Conservation (phyloP, 2,329 filamentous ascomycete species). For the Amphichorda felina region DNA sequence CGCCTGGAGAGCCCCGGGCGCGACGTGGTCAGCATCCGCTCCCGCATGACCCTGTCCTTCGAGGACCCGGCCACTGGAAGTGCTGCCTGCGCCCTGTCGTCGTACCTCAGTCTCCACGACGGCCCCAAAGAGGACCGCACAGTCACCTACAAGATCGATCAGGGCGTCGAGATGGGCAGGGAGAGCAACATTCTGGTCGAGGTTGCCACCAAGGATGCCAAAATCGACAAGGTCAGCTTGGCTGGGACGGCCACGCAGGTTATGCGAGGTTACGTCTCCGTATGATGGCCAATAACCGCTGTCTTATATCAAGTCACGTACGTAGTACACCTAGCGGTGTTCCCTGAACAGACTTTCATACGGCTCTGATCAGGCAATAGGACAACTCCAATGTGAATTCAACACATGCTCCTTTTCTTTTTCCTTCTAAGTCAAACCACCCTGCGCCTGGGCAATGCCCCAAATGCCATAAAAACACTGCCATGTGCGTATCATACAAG, state of each 20-base stretch:
- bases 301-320: not conserved
- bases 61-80: slow-evolving; percentile 55
- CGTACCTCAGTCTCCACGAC: slow-evolving; percentile 38
- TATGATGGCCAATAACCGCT: slow-evolving; percentile 7
- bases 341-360: no score
- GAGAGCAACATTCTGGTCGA: slow-evolving; percentile 38
- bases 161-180: slow-evolving; percentile 58
- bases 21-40: slow-evolving; percentile 28
- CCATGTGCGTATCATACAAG: slow-evolving; percentile 5
- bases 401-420: no score
- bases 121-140: slow-evolving; percentile 11
- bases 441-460: slow-evolving; percentile 4
- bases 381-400: not conserved
- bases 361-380: not conserved
- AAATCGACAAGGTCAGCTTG: slow-evolving; percentile 17
- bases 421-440: not conserved
- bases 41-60: slow-evolving; percentile 41
- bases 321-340: not conserved
- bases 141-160: slow-evolving; percentile 39
- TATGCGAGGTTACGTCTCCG: slow-evolving; percentile 19
- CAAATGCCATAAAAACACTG: not conserved
- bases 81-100: slow-evolving; percentile 44
- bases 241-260: slow-evolving; percentile 21
- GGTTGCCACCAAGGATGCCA: slow-evolving; percentile 19
- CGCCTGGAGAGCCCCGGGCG: slow-evolving; percentile 15